Base-by-base conservation (phyloP, 805 yeast species). In the Lipomyces starkeyi region DNA sequence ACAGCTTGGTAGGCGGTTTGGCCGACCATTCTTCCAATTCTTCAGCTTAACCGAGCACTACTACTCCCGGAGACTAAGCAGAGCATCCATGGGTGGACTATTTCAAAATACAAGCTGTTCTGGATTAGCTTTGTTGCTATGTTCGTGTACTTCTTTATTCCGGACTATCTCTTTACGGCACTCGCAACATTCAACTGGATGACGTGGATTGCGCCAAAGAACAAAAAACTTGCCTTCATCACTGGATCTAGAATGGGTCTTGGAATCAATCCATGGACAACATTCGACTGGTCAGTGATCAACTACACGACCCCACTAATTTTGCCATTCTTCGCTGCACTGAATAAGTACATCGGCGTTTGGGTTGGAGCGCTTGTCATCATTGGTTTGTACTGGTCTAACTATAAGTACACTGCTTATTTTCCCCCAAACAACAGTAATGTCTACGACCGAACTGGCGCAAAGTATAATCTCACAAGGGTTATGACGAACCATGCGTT, bases 21-120 rank as follows among this genome's bases (percentile, higher is more conserved):
- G 93, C 94, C 94, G 4, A 77, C 85, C 1, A 84, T 84, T 74
- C 81, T 90, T 75, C 90, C 88, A 62, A 81, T 87, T 6, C 75
- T 86, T 32, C 86, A 89, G 54, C 84, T 88, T 70, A 84, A 86
- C 76, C 52, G 53, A 17, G 61, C 70, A 9, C 86, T 89, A 32
- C 64, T 67, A 8, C 62, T 57, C 14, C 61, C 62, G 7, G 70
- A 67, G 62, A 40, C 53, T 7, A 56, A 58, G 56, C 64, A 57
- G 54, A 52, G 59, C 35, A 61, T 67, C 32, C 78, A 86, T 68
- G 88, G 89, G 2, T 88, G 91, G 91, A 84, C 79, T 57, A 83
- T 87, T 58, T 81, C 87, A 2, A 80, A 88, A 62, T 80, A 85
- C 70, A 75, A 78, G 54, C 84, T 86, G 71, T 87, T 87, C 75